A percentile compares a stretch with the other conserved stretches of the same genome.
These are phyloP conservation scores for Nannochloropsis oceanica DNA, from an alignment of 108 stramenopile genomes.

Conservation along the genomic window DNA sequence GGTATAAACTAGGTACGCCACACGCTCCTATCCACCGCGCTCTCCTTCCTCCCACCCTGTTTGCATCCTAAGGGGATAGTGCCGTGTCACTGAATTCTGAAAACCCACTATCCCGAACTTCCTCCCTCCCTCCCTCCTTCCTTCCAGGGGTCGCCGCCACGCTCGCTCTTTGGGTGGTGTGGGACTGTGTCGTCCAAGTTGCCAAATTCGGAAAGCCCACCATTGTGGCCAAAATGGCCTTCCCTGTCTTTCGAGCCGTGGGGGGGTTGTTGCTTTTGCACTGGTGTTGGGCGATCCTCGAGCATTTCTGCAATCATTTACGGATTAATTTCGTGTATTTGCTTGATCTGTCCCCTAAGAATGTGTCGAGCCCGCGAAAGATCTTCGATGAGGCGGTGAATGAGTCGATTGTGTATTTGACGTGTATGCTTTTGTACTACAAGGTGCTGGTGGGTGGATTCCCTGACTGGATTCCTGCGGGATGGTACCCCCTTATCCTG, in stretches of 20 bases:
- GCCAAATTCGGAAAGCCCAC: constrained; percentile 11
- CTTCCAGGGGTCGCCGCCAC: constrained; percentile 61
- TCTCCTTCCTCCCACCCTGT: too few species aligned
- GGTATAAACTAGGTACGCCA: constrained; percentile 46
- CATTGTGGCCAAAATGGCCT: constrained; percentile 63
- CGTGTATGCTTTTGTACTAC: neutral
- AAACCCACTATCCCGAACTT: too few species aligned
- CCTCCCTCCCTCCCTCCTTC: too few species aligned
- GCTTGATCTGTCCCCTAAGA: constrained; percentile 4
- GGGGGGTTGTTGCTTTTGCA: constrained; percentile 63
- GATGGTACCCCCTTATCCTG: constrained; percentile 56
- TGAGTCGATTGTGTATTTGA: neutral
- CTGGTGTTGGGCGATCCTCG: constrained; percentile 56
- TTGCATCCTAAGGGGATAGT: too few species aligned
- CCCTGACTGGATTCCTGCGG: constrained; percentile 53
- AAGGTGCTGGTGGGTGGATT: constrained; percentile 36
- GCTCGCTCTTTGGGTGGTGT: constrained; percentile 40
- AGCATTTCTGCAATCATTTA: neutral
- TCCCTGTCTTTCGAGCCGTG: constrained; percentile 80
- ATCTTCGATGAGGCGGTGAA: neutral
- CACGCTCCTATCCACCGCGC: neutral
- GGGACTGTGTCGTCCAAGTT: constrained; percentile 9
- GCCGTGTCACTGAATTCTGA: too few species aligned
- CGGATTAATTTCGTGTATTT: constrained; percentile 58
- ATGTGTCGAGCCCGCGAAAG: neutral